These are phyloP conservation scores for Rhodotorula sp. DNA, from an alignment of 1,284 basidiomycete genomes.

Conservation along the genomic window DNA sequence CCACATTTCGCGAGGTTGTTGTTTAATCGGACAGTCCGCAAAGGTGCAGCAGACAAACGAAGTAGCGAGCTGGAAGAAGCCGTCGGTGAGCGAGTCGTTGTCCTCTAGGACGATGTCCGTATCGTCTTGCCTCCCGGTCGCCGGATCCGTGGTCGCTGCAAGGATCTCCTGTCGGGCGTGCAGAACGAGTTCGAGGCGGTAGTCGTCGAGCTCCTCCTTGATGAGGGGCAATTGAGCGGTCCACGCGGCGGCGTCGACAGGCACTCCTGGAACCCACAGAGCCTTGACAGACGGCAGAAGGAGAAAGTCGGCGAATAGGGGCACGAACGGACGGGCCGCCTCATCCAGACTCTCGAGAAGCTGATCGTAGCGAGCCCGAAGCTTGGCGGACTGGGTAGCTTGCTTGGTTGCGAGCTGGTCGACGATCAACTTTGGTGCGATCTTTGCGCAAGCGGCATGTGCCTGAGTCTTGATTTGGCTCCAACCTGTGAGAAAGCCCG, in stretches of 20 bases:
- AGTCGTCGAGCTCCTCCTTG: neutral
- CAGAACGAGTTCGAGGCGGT: neutral
- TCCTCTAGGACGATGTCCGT: neutral
- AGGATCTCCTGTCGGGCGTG: slow-evolving; percentile 7
- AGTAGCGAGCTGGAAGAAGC: neutral
- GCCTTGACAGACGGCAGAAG: neutral
- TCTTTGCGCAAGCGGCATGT: too few relatives aligned
- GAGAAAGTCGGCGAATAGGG: slow-evolving; percentile 12
- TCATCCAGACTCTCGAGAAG: neutral
- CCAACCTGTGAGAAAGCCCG: neutral
- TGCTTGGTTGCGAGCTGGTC: too few relatives aligned
- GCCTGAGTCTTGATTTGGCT: neutral
- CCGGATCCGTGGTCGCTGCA: neutral
- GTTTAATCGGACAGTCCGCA: neutral
- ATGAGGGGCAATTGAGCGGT: neutral
- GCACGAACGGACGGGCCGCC: neutral
- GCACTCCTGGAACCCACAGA: neutral
- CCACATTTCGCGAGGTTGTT: neutral
- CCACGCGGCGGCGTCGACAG: neutral
- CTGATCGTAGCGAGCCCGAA: neutral
- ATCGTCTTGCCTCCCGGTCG: neutral
- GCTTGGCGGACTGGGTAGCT: neutral
- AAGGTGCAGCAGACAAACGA: slow-evolving; percentile 11
- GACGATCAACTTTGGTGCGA: neutral
- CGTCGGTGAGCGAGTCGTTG: neutral